Evolutionary conservation across 1,284 basidiomycete genomes (phyloP), one percentile per base, ranked within the genome.

Genomic region (Rhizoctonia solani): DNA sequence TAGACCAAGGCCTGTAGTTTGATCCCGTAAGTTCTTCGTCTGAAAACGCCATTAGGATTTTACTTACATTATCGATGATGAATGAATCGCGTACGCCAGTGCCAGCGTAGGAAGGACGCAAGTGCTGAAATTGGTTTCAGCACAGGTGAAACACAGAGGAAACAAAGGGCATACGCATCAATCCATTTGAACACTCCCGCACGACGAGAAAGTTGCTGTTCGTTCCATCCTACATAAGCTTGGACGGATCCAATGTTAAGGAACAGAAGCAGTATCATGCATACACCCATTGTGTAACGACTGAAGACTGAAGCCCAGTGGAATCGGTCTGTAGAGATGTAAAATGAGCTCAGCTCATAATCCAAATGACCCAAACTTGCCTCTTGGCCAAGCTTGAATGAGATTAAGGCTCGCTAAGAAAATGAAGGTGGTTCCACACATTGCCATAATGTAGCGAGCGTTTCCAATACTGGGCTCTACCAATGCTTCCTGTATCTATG

Each of bases 341-440:
- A 14, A 30, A 47, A 39, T 39, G 9, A 14, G 11, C 34, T 37
- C 5, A 25, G 21, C 13, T 6, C 5, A 21, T 11, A 32, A 25
- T 29, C 41, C 19, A 25, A 23, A 2, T 16, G 11, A 50, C 19
- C 8, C 13, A 5, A 2, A 19, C 39, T 29, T 37, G 34, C 61
- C 61, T 29, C 61, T 46, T 2, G 61, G 61, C 61, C 61, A 65
- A 8, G 61, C 49, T 41, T 66, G 63, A 19, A 66, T 66, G 2
- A 66, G 21, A 19, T 66, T 66, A 25, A 66, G 13, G n/a, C 46
- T 66, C 14, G 52, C 63, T 13, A 66, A n/a, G 27, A n/a, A 66
- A 37, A 54, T 66, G 42, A 66, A 54, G 1, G 63, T 66, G 23
- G 50, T 8, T 5, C 63, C 63, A 16, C 63, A 54, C 27, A 66